Evolutionary conservation across 2,329 filamentous ascomycete genomes (phyloP).

Genomic region (Alternaria rosae): DNA sequence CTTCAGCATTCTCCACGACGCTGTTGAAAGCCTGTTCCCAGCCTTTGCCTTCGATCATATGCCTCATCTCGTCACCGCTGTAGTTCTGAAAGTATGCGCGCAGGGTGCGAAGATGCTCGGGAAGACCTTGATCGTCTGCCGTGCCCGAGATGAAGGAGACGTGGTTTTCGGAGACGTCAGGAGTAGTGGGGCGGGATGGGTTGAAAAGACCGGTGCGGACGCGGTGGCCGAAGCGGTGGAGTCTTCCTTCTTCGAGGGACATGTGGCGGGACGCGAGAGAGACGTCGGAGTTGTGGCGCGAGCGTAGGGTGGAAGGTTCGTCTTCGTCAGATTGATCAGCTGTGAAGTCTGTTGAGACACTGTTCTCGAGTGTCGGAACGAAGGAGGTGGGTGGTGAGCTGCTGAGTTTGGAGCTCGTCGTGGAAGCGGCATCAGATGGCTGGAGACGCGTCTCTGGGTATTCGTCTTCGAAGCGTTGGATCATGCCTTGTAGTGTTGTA

Average conservation of each 20-base stretch:
- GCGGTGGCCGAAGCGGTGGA: conserved; percentile 73
- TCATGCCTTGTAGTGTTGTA: conserved; percentile 86
- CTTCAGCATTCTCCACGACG: conserved; percentile 69
- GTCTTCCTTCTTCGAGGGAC: conserved; percentile 72
- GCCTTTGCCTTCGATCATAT: conserved; percentile 64
- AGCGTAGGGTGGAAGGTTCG: conserved; percentile 56
- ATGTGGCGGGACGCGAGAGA: conserved; percentile 70
- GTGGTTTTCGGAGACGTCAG: conserved; percentile 13
- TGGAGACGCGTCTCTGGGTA: conserved; percentile 82
- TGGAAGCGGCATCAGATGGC: conserved; percentile 38
- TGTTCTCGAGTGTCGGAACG: conserved; percentile 41
- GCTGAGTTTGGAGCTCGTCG: conserved; percentile 42
- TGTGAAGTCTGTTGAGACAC: conserved; percentile 27
- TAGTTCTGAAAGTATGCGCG: conserved; percentile 70
- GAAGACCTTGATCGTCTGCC: conserved; percentile 44
- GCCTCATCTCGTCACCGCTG: conserved; percentile 64
- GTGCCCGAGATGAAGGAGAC: conserved; percentile 38
- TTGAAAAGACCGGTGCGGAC: conserved; percentile 69
- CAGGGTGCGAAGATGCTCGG: conserved; percentile 61
- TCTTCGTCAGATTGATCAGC: conserved; percentile 53
- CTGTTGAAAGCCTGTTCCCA: conserved; percentile 69
- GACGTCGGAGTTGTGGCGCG: conserved; percentile 71
- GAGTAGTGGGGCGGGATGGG: conserved; percentile 35
- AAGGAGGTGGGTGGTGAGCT: conserved; percentile 39
- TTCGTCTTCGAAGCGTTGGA: conserved; percentile 94